These are phyloP conservation scores for Saccharum officinarum DNA, from an alignment of 176 grass and related monocot species.

Conservation along the genomic window DNA sequence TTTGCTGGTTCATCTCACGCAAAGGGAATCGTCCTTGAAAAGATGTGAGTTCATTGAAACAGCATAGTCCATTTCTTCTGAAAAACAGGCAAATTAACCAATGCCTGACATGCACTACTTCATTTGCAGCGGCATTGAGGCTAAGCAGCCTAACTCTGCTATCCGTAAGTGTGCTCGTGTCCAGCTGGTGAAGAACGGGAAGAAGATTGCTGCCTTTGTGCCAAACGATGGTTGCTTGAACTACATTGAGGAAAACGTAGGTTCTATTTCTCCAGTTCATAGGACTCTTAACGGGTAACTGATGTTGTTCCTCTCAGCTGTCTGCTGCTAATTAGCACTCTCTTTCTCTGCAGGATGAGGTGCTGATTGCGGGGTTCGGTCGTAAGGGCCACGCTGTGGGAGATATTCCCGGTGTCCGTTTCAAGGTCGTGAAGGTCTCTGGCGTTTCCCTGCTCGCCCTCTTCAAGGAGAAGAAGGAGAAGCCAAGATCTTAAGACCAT, in stretches of 20 bases:
- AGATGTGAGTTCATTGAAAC: constrained; percentile 39
- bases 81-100: background rate
- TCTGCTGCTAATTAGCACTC: background rate
- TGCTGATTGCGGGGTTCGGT: constrained; percentile 81
- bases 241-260: constrained; percentile 72
- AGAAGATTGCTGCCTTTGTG: constrained; percentile 84
- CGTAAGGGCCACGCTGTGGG: constrained; percentile 71
- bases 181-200: constrained; percentile 74
- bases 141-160: constrained; percentile 83
- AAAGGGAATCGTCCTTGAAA: constrained; percentile 83
- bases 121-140: constrained; percentile 61
- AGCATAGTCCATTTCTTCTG: background rate
- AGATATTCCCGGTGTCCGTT: constrained; percentile 71
- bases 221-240: constrained; percentile 87
- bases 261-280: background rate
- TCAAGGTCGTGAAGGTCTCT: constrained; percentile 74
- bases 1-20: constrained; percentile 79
- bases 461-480: constrained; percentile 95
- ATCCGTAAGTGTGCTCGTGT: constrained; percentile 83
- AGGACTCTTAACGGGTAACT: too few relatives aligned
- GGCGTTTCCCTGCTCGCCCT: constrained; percentile 76
- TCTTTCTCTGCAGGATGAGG: constrained; percentile 52
- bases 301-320: background rate
- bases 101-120: background rate
- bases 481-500: constrained; percentile 61